Evolutionary conservation across 148 eudicot genomes (phyloP), one percentile per base, ranked within the genome.

Genomic region (Persicaria tinctoria): DNA sequence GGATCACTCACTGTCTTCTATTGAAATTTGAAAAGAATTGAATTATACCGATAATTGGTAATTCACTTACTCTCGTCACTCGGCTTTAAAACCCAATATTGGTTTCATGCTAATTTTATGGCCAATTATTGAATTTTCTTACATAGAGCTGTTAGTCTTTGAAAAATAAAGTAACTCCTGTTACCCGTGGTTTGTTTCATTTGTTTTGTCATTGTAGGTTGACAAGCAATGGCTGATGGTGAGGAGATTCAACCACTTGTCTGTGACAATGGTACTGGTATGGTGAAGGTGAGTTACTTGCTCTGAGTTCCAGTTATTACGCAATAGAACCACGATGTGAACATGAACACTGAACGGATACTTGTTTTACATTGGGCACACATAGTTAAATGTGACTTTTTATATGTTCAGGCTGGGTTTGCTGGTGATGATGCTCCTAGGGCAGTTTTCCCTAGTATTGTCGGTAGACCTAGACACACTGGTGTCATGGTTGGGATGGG

Each of bases 351-450:
- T 49, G 51, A 49, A 49, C 51, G 2, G 51, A 50, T 50, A 32
- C 41, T 50, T 50, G 9, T 50, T 50, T 50, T 50, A 0, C 53
- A 50, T 12, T 2, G 11, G 51, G 51, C 27, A 11, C 51, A 8
- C 6, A 12, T 50, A 12, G 12, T 50, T 50, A 12, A 50, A 60
- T 60, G 3, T 59, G 6, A 60, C 14, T 60, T 13, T 23, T 23
- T 60, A 32, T 60, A 41, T 38, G 17, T 8, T 70, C 49, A 70
- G 73, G 73, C 73, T 70, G 73, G 73, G 18, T 70, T 70, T 70
- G 73, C 73, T 41, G 73, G 73, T 14, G 73, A 70, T 70, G 73
- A 70, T 70, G 73, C 73, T n/a, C 69, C 69, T 20, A 63, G 69
- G 44, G 69, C 69, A n/a, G 69, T 63, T 23, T 63, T 63, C 69